Base-by-base conservation (phyloP, 768 basidiomycete species). In the Xerocomus potaroensis region DNA sequence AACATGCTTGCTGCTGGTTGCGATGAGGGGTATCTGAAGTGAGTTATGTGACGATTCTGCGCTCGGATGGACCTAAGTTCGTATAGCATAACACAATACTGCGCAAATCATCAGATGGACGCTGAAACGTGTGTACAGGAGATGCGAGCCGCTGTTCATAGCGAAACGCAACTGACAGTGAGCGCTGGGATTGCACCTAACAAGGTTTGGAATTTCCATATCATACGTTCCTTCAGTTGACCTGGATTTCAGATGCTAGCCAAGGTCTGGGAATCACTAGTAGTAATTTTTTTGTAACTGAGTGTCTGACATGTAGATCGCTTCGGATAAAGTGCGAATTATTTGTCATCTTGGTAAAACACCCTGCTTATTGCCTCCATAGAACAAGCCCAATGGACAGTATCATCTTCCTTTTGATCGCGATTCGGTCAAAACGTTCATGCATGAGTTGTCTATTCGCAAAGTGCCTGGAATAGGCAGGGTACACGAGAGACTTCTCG, bases 371-470 rank as follows among this genome's bases (percentile, higher is more conserved):
- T 26, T 31, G 34, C 21, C 8, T 23, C 14, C 44, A 24, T 30
- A 89, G 84, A 95, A 97, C 65, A 97, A 97, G 67, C 94, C 93
- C 3, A 90, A 95, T 58, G 93, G 92, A 11, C 93, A 96, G 65
- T 97, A 80, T 53, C 76, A 78, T 54, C 77, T 96, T 19, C 67
- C 79, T 3, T 90, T 86, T 56, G 77, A 85, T 22, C 64, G 75
- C 2, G 59, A 78, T 23, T 69, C 75, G 8, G 84, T 97, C 55
- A 75, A 76, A 39, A 67, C 68, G 1, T 97, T 96, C 63, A 91
- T 91, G 84, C 72, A 69, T 18, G 79, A 84, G 39, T 76, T 97
- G 14, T 77, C 91, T 0, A 90, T 96, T 35, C 83, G 91, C 35
- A 91, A 87, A 61, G 77, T 96, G 14, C 91, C 87, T 3, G 93